Evolutionary conservation across 495 filamentous ascomycete species (phyloP).

Genomic region (Parathielavia appendiculata): DNA sequence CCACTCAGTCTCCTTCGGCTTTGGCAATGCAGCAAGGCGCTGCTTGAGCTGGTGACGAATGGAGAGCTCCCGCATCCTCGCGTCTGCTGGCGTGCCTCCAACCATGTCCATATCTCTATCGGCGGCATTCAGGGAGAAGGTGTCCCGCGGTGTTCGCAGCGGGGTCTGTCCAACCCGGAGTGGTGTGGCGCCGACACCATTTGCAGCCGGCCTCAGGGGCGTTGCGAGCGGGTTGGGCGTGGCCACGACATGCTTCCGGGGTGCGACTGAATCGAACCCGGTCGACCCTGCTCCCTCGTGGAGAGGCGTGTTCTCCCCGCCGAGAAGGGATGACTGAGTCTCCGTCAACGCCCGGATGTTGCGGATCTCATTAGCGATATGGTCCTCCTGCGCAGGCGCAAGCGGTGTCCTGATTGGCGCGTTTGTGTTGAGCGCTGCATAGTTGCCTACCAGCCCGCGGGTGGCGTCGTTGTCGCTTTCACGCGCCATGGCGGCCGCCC

Average conservation of each 20-base stretch:
- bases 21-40: constrained; percentile 77
- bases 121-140: constrained; percentile 73
- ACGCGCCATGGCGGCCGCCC: constrained; percentile 68
- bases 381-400: constrained; percentile 87
- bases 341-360: constrained; percentile 91
- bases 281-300: constrained; percentile 77
- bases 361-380: constrained; percentile 91
- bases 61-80: constrained; percentile 66
- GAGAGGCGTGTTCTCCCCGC: constrained; percentile 88
- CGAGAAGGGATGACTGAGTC: constrained; percentile 90
- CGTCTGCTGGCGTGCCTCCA: constrained; percentile 71
- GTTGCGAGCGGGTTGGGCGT: constrained; percentile 96
- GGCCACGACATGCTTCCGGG: constrained; percentile 70
- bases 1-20: constrained; percentile 85
- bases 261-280: constrained; percentile 81
- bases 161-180: constrained; percentile 74
- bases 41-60: constrained; percentile 63
- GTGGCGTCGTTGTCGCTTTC: constrained; percentile 82
- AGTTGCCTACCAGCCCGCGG: constrained; percentile 78
- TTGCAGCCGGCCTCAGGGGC: constrained; percentile 66
- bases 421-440: constrained; percentile 67
- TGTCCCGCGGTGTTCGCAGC: constrained; percentile 85
- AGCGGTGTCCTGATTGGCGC: constrained; percentile 89
- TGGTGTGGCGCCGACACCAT: constrained; percentile 69
- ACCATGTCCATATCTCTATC: constrained; percentile 61